phyloP scores from a whole-genome alignment of 306 rosid genomes.

The Trifolium subterraneum region DNA sequence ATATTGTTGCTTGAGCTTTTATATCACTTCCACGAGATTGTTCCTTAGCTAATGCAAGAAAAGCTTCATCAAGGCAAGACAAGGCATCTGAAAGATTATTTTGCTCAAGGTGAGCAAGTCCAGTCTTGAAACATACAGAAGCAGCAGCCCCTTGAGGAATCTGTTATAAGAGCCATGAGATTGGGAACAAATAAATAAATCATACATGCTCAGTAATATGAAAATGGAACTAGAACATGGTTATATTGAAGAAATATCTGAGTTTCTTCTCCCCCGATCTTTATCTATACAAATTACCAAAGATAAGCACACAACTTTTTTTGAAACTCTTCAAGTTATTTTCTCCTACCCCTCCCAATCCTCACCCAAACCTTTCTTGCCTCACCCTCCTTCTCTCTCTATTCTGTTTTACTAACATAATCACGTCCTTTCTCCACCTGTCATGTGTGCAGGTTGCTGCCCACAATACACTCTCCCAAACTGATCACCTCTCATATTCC shows the following conservation, averaged over 20 bases:
- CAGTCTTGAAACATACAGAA: conserved; percentile 89
- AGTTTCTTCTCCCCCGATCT: conserved; percentile 24
- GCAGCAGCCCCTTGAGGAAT: conserved; percentile 96
- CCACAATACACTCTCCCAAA: conserved; percentile 19
- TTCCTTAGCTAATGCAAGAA: conserved; percentile 93
- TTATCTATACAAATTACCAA: conserved; percentile 20
- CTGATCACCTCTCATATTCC: conserved; percentile 24
- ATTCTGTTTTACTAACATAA: conserved; percentile 9
- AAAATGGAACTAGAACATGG: conserved; percentile 34
- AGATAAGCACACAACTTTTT: not conserved
- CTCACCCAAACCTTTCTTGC: not conserved
- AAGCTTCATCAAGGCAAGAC: conserved; percentile 95
- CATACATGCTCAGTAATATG: conserved; percentile 11
- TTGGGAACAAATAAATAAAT: conserved; percentile 28
- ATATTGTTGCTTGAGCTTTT: conserved; percentile 96
- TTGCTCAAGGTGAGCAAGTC: conserved; percentile 94
- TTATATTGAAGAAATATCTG: conserved; percentile 17
- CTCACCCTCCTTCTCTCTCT: not conserved
- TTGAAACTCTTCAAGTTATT: not conserved
- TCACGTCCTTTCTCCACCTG: conserved; percentile 16
- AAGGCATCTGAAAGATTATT: conserved; percentile 95
- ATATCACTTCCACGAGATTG: conserved; percentile 96
- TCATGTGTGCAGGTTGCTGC: conserved; percentile 1
- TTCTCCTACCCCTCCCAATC: conserved; percentile 2
- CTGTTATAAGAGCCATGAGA: conserved; percentile 55